These are phyloP conservation scores for Aspergillus sp. DNA, from an alignment of 2,329 filamentous ascomycete species.

Conservation along the genomic window DNA sequence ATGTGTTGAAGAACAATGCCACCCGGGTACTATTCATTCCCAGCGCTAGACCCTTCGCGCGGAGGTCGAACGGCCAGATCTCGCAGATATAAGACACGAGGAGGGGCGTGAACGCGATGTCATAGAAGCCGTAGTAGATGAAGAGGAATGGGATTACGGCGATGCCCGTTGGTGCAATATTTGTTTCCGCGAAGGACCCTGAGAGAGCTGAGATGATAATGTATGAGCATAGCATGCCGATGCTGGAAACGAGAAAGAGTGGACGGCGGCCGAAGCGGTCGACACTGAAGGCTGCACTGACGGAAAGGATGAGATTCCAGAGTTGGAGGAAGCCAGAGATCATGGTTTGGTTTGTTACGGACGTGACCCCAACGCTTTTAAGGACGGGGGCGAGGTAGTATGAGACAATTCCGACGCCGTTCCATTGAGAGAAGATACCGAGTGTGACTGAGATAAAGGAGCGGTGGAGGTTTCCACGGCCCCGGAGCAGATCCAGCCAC, in stretches of 20 bases:
- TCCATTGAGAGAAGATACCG: neutral
- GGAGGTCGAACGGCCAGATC: slow-evolving; percentile 58
- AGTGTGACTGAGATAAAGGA: neutral
- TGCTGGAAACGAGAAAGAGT: slow-evolving; percentile 8
- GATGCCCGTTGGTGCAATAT: slow-evolving; percentile 7
- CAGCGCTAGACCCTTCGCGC: slow-evolving; percentile 33
- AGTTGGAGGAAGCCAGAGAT: neutral
- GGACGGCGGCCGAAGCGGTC: neutral
- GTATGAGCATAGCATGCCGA: slow-evolving; percentile 27
- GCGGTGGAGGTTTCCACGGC: neutral
- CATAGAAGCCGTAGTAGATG: slow-evolving; percentile 60
- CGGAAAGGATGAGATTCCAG: neutral
- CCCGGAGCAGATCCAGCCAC: neutral
- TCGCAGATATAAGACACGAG: slow-evolving; percentile 58
- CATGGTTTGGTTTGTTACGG: neutral
- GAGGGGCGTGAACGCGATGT: slow-evolving; percentile 60
- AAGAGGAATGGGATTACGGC: slow-evolving; percentile 59
- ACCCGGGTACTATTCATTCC: slow-evolving; percentile 25
- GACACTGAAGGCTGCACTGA: neutral
- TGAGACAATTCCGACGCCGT: neutral
- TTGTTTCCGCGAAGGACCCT: slow-evolving; percentile 19
- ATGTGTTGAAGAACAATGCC: slow-evolving; percentile 23
- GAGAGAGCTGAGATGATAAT: slow-evolving; percentile 24
- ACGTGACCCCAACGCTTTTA: neutral
- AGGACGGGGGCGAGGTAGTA: neutral